Evolutionary conservation across 1,139 yeast species (phyloP), one percentile per base, ranked within the genome.

Genomic region (Blastobotrys illinoisensis): DNA sequence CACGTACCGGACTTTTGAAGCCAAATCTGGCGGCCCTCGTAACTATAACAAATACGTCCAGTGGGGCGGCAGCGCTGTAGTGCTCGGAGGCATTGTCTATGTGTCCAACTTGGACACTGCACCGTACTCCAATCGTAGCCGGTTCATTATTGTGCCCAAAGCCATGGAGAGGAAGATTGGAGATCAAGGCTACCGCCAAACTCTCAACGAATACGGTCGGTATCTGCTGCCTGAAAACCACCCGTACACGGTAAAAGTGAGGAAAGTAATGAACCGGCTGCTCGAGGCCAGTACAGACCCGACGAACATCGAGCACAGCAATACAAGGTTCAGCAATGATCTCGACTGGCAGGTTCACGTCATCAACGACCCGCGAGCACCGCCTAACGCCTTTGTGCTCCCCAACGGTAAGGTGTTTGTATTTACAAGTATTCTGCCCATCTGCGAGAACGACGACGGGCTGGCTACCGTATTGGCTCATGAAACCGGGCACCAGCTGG

Each of bases 351-450:
- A 81, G 61, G 82, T 93, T 44, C 90, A 89, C 69, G 88, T 95
- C 24, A 82, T 93, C 48, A 79, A 85, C 59, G 88, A 86, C 62
- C 83, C 85, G 5, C 71, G 68, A 9, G 73, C 76, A 16, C 88
- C 97, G 3, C 98, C 99, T 1, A 93, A 93, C 71, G 99, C 99
- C 1, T 93, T 95, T 71, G 96, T 93, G 24, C 75, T 93, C 52
- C 98, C 98, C 20, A 93, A 95, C 57, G 99, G 99, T 11, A 91
- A 91, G 70, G 96, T 95, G 47, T 93, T 93, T 71, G 89, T 93
- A 18, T 88, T 88, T 65, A 78, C 86, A 50, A 82, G 88, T 18
- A 88, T 95, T 52, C 70, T 93, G 53, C 87, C 89, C 1, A 81
- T 93, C 40, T 86, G 96, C 67, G 73, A 75, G 44, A 83, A 88